Conservation (phyloP, 2,329 filamentous ascomycete species). For the Iodosphaeria phyllophila region DNA sequence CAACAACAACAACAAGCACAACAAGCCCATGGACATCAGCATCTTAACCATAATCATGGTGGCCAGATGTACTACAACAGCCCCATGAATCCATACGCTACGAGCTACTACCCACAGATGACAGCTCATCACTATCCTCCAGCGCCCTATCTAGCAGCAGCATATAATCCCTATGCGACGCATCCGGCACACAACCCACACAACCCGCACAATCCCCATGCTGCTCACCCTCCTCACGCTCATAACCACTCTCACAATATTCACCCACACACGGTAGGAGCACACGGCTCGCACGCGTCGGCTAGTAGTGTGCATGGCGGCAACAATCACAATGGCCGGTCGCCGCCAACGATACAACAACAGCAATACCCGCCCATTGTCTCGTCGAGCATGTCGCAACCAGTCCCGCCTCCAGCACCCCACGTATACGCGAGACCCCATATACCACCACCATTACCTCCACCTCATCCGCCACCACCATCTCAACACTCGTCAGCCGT, state of each 20-base stretch:
- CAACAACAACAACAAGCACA: slow-evolving; percentile 18
- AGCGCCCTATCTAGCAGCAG: no score
- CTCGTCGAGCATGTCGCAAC: slow-evolving; percentile 15
- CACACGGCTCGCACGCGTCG: no score
- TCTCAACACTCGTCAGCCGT: slow-evolving; percentile 30
- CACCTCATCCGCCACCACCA: slow-evolving; percentile 9
- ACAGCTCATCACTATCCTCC: slow-evolving; percentile 40
- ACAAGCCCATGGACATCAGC: slow-evolving; percentile 21
- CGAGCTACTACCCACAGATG: slow-evolving; percentile 33
- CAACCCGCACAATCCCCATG: slow-evolving; percentile 1
- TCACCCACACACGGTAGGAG: no score
- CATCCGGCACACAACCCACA: no score
- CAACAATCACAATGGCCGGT: no score
- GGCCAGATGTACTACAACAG: slow-evolving; percentile 25
- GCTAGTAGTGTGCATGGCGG: no score
- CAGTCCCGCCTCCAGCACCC: slow-evolving; percentile 17
- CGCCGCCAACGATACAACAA: slow-evolving; percentile 23
- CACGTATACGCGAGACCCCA: slow-evolving; percentile 23
- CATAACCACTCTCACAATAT: no score
- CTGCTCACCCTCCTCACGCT: no score
- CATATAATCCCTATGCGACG: slow-evolving; percentile 21
- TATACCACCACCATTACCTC: not conserved
- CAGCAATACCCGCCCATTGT: slow-evolving; percentile 34
- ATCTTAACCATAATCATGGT: slow-evolving; percentile 20
- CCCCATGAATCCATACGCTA: slow-evolving; percentile 31